These are phyloP conservation scores for Psilocybe tampanensis DNA, from an alignment of 768 basidiomycete genomes.

Conservation along the genomic window DNA sequence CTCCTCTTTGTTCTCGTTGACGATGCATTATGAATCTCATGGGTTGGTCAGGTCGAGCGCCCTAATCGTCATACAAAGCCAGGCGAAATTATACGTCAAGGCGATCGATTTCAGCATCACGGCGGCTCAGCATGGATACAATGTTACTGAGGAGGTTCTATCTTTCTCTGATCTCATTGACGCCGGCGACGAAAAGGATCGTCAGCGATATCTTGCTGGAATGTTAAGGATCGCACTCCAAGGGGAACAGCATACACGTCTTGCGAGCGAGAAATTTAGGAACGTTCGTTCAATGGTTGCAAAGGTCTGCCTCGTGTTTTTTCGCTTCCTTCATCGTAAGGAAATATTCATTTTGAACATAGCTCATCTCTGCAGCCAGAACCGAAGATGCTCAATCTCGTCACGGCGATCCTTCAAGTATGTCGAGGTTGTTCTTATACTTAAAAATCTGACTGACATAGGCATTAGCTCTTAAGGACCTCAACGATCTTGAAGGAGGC, in stretches of 20 bases:
- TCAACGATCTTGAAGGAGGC: conserved; percentile 1
- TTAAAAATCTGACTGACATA: neutral
- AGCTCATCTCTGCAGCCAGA: neutral
- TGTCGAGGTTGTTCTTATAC: neutral
- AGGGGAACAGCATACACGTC: conserved; percentile 4
- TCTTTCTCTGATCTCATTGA: conserved; percentile 1
- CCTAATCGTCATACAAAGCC: neutral
- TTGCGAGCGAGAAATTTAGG: conserved; percentile 6
- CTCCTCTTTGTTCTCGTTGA: neutral
- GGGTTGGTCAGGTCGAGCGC: neutral
- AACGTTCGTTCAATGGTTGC: conserved; percentile 6
- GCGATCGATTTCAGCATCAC: conserved; percentile 9
- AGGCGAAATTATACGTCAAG: neutral
- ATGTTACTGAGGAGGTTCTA: conserved; percentile 3
- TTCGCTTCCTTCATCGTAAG: neutral
- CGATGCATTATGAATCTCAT: neutral
- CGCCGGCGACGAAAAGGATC: conserved; percentile 24
- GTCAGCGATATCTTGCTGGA: conserved; percentile 26
- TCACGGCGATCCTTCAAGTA: neutral
- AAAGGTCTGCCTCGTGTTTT: conserved; percentile 1
- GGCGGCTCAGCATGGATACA: conserved; percentile 6
- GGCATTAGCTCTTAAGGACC: neutral
- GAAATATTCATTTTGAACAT: neutral
- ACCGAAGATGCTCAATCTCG: neutral
- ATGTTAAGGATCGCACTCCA: conserved; percentile 12